Evolutionary conservation across 371 early-diverging fungal genomes (phyloP), one percentile per base, ranked within the genome.

Genomic region (Apophysomyces elegans): DNA sequence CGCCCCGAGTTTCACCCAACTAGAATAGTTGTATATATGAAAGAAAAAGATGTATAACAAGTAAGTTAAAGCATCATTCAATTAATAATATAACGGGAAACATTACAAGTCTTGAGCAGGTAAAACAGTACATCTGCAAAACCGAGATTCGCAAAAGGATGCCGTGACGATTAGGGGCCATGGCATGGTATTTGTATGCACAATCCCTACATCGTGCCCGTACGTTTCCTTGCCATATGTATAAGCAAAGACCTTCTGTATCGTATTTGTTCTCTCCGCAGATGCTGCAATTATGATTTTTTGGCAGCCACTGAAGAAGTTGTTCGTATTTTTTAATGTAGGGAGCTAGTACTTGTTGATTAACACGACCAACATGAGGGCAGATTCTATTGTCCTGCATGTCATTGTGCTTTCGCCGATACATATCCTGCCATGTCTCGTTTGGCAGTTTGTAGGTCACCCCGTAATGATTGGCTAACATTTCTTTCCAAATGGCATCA

Each of bases 121-220:
- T 70, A 68, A 77, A 82, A 32, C 83, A 82, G 47, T 66, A 82
- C 66, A 82, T 69, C 64, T 82, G 83, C 14, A 82, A 64, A 3
- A 75, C 74, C 26, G 75, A 74, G 65, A 78, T 75, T 50, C 83
- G 77, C 36, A 82, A 58, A 18, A 82, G 56, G 8, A 82, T 82
- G 45, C 83, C 83, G 57, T 77, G 79, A 2, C 79, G 65, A 54
- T 59, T 74, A 18, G 74, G 71, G 0, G 63, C 70, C 21, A 73
- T 62, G 57, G 72, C 70, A 60, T 82, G 83, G 57, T 70, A 79
- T 64, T 66, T 66, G 59, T 82, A 82, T 4, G 78, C 72, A 59
- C 83, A 82, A 39, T 82, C 83, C 32, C 74, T 69, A 60, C 83
- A 82, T 16, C 78, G 78, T 18, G 76, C 64, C 59, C 83, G 76